Evolutionary conservation across 352 stramenopile genomes (phyloP).

Genomic region (Pythium sukuiense): DNA sequence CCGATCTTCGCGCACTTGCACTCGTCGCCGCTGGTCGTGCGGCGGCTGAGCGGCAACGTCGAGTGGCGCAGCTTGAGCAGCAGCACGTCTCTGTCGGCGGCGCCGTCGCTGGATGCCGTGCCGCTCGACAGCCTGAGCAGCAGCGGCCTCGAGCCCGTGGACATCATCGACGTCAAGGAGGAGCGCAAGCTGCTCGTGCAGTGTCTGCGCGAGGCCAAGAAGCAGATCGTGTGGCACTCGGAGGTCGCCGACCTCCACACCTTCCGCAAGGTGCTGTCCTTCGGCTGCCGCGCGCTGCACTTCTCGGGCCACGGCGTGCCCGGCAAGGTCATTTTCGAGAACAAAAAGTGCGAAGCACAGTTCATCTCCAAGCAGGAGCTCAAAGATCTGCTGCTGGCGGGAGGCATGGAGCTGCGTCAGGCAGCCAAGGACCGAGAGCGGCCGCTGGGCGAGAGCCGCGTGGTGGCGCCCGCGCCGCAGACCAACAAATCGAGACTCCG

Average conservation of each 20-base stretch:
- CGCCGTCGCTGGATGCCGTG: not conserved
- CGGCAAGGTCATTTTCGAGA: slow-evolving; percentile 83
- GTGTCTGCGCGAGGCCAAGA: slow-evolving; percentile 65
- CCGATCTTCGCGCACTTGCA: slow-evolving; percentile 83
- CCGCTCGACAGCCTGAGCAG: slow-evolving; percentile 23
- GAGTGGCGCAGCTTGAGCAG: slow-evolving; percentile 65
- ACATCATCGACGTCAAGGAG: slow-evolving; percentile 83
- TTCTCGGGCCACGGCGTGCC: slow-evolving; percentile 80
- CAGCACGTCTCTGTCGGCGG: not conserved
- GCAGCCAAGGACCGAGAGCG: slow-evolving; percentile 6
- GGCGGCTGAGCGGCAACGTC: slow-evolving; percentile 44
- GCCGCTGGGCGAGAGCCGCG: slow-evolving; percentile 4
- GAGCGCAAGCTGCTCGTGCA: slow-evolving; percentile 75
- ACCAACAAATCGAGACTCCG: slow-evolving; percentile 18
- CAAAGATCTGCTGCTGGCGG: slow-evolving; percentile 68
- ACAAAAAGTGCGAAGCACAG: slow-evolving; percentile 75
- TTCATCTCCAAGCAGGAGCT: slow-evolving; percentile 83
- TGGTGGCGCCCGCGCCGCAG: not conserved
- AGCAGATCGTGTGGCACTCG: slow-evolving; percentile 70
- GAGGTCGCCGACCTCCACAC: slow-evolving; percentile 81
- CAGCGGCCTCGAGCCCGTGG: slow-evolving; percentile 68
- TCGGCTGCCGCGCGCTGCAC: slow-evolving; percentile 72
- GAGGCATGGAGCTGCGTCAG: slow-evolving; percentile 41
- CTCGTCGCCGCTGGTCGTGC: slow-evolving; percentile 81
- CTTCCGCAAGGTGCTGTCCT: slow-evolving; percentile 80